Evolutionary conservation across 805 yeast genomes (phyloP).

Genomic region (Blastobotrys americana): DNA sequence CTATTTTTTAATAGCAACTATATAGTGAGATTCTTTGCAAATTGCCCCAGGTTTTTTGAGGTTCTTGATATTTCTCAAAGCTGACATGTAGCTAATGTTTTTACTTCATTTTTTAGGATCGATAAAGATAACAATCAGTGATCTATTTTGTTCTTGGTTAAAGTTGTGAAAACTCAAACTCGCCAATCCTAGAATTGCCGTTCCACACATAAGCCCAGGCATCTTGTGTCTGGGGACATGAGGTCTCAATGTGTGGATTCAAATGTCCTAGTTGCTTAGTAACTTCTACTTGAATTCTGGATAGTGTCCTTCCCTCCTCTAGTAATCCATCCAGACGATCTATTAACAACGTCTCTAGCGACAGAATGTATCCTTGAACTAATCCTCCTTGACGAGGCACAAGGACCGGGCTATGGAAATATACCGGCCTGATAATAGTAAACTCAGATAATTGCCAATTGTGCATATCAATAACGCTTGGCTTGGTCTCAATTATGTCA

Average conservation of each 20-base stretch:
- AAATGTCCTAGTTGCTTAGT: not conserved
- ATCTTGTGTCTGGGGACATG: too few relatives aligned
- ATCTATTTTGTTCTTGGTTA: not conserved
- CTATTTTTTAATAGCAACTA: not conserved
- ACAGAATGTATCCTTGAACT: constrained; percentile 6
- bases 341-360: not conserved
- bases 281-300: constrained; percentile 2
- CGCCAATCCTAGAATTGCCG: constrained; percentile 14
- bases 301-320: constrained; percentile 13
- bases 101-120: not conserved
- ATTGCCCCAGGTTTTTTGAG: not conserved
- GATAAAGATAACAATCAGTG: not conserved
- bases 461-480: too few relatives aligned
- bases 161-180: constrained; percentile 7
- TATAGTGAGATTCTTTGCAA: not conserved
- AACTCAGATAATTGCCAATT: too few relatives aligned
- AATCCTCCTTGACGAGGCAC: too few relatives aligned
- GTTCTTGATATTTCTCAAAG: too few relatives aligned
- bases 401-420: too few relatives aligned
- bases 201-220: constrained; percentile 15
- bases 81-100: too few relatives aligned
- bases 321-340: constrained; percentile 6
- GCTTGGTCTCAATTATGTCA: too few relatives aligned
- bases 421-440: too few relatives aligned
- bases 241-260: too few relatives aligned